Percentiles rank a stretch among this genome's conserved stretches.
phyloP scores from a whole-genome alignment of 1,284 basidiomycete genomes.

The Ustilago shanxiensis region DNA sequence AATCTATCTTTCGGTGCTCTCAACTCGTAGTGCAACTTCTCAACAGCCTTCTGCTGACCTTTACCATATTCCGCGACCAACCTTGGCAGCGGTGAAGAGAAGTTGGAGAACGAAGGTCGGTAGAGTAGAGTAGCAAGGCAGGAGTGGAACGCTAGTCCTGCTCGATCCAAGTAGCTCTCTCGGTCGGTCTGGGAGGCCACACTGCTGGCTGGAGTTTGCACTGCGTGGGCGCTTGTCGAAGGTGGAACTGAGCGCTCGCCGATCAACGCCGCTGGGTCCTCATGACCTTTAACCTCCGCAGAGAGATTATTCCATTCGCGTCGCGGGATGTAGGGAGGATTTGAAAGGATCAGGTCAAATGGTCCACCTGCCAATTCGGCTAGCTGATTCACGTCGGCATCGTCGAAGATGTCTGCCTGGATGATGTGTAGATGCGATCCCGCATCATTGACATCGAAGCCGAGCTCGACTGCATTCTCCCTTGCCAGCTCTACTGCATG shows the following conservation, averaged over 20 bases:
- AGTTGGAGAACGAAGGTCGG: slow-evolving; percentile 18
- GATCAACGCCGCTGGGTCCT: slow-evolving; percentile 43
- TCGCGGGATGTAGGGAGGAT: slow-evolving; percentile 48
- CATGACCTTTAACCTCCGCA: slow-evolving; percentile 29
- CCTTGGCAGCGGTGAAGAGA: slow-evolving; percentile 8
- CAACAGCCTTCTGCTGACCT: slow-evolving; percentile 29
- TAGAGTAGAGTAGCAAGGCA: slow-evolving; percentile 29
- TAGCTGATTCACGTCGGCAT: slow-evolving; percentile 24
- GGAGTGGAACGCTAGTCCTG: slow-evolving; percentile 32
- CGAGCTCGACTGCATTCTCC: slow-evolving; percentile 38
- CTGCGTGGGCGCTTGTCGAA: background rate
- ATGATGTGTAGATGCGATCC: slow-evolving; percentile 19
- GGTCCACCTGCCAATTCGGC: slow-evolving; percentile 17
- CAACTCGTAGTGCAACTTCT: slow-evolving; percentile 15
- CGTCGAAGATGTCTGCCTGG: slow-evolving; percentile 36
- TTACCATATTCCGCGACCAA: slow-evolving; percentile 50
- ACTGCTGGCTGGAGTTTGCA: background rate
- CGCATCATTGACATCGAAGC: background rate
- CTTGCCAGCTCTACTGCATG: slow-evolving; percentile 27
- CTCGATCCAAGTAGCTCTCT: slow-evolving; percentile 18
- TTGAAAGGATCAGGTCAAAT: slow-evolving; percentile 39
- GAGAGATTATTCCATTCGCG: slow-evolving; percentile 28
- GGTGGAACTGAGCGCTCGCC: slow-evolving; percentile 26
- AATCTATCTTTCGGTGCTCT: slow-evolving; percentile 14
- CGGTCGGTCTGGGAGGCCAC: background rate